These are phyloP conservation scores for Scedosporium minutisporum DNA, from an alignment of 2,329 filamentous ascomycete species.

Conservation along the genomic window DNA sequence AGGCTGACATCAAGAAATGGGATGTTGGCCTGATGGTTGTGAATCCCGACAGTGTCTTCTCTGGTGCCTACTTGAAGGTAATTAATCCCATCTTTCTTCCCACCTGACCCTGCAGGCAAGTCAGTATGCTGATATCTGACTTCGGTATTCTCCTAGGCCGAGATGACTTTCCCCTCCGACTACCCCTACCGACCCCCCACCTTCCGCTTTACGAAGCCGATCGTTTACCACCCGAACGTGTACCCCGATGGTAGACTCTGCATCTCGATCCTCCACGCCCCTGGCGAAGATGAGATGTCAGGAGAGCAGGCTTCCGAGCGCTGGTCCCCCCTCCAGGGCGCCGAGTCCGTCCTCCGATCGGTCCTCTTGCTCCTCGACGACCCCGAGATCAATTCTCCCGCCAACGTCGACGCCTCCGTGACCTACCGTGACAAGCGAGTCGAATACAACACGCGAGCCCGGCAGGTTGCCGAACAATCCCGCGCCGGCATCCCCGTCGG, in stretches of 20 bases:
- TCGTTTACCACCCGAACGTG: conserved; percentile 88
- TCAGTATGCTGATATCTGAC: background rate
- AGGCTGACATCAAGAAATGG: conserved; percentile 83
- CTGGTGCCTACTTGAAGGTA: conserved; percentile 82
- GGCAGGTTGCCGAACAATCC: conserved; percentile 60
- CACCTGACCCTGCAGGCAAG: background rate
- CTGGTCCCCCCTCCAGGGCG: conserved; percentile 89
- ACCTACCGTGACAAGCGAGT: conserved; percentile 66
- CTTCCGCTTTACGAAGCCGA: conserved; percentile 68
- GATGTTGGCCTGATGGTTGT: conserved; percentile 81
- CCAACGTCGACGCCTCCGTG: conserved; percentile 88
- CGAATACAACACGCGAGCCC: conserved; percentile 61
- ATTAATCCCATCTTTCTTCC: conserved; percentile 10
- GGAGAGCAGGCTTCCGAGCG: conserved; percentile 84
- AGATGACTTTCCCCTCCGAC: conserved; percentile 78
- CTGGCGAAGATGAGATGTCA: conserved; percentile 86
- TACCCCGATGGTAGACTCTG: conserved; percentile 85
- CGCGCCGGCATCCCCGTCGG: conserved; percentile 70
- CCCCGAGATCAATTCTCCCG: conserved; percentile 84
- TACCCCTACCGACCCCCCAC: conserved; percentile 85
- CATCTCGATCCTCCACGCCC: conserved; percentile 90
- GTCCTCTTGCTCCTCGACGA: conserved; percentile 88
- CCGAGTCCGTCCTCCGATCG: conserved; percentile 88
- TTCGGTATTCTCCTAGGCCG: conserved; percentile 41
- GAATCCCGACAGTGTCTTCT: conserved; percentile 84